Evolutionary conservation across 345 rosid genomes (phyloP).

Genomic region (Pistacia integerrima): DNA sequence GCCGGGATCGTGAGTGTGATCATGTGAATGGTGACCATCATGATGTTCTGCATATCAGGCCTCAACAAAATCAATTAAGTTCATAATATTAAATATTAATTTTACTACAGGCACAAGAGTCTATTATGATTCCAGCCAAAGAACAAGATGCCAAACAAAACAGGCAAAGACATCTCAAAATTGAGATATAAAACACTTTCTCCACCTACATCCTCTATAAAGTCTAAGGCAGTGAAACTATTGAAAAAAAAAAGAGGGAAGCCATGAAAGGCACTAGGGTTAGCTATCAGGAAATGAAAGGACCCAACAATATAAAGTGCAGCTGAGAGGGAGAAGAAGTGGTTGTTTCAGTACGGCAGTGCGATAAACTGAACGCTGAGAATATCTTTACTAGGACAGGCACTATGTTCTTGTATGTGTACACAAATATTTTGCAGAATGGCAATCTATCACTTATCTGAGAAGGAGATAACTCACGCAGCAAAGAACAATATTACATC

Average conservation of each 20-base stretch:
- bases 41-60: conserved; percentile 62
- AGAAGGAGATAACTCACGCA: background rate
- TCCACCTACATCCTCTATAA: background rate
- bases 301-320: background rate
- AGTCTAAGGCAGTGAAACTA: background rate
- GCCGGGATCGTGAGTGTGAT: conserved; percentile 94
- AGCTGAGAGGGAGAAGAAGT: background rate
- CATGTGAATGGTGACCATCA: conserved; percentile 68
- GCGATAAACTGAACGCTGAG: background rate
- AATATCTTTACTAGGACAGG: background rate
- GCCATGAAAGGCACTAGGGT: background rate
- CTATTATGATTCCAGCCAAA: background rate
- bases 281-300: background rate
- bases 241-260: background rate
- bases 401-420: background rate
- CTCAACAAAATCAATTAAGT: conserved; percentile 4
- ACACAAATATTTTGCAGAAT: background rate
- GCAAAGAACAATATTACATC: background rate
- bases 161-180: background rate
- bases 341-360: background rate
- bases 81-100: background rate
- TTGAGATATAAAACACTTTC: background rate
- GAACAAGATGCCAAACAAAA: background rate
- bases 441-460: background rate
- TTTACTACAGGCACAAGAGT: background rate